Evolutionary conservation across 108 stramenopile genomes (phyloP).

Genomic region (Heterococcus sp.): DNA sequence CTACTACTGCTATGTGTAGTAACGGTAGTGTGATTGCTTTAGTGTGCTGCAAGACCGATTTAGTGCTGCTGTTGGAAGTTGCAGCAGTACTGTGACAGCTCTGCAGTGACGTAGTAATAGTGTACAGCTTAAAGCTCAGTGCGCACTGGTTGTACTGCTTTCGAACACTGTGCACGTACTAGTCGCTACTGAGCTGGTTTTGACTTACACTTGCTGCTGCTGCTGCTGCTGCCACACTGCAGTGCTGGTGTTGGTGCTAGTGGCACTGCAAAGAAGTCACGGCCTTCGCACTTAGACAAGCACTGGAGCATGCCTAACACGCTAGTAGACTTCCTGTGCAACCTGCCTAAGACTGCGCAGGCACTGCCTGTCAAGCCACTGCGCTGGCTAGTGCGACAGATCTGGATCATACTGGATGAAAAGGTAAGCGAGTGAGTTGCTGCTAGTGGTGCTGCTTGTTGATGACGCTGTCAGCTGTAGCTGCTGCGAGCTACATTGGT

Average conservation of each 20-base stretch:
- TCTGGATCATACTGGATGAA: slow-evolving; percentile 48
- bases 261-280: background rate
- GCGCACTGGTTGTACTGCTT: slow-evolving; percentile 7
- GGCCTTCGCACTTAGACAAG: slow-evolving; percentile 3
- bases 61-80: no score
- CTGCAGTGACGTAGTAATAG: slow-evolving; percentile 13
- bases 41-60: no score
- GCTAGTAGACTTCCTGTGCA: slow-evolving; percentile 51
- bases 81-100: no score
- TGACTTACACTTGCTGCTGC: slow-evolving; percentile 7
- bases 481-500: no score
- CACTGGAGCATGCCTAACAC: slow-evolving; percentile 56
- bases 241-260: background rate
- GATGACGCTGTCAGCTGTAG: no score
- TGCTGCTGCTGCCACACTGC: no score
- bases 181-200: background rate
- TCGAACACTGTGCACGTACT: background rate
- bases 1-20: no score
- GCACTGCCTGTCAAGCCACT: slow-evolving; percentile 42
- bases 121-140: slow-evolving; percentile 6
- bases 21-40: no score
- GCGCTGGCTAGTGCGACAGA: slow-evolving; percentile 40
- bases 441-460: no score
- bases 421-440: slow-evolving; percentile 28
- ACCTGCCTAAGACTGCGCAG: slow-evolving; percentile 52